phyloP scores from a whole-genome alignment of 2,329 filamentous ascomycete genomes.

The Neofusicoccum umdonicola region DNA sequence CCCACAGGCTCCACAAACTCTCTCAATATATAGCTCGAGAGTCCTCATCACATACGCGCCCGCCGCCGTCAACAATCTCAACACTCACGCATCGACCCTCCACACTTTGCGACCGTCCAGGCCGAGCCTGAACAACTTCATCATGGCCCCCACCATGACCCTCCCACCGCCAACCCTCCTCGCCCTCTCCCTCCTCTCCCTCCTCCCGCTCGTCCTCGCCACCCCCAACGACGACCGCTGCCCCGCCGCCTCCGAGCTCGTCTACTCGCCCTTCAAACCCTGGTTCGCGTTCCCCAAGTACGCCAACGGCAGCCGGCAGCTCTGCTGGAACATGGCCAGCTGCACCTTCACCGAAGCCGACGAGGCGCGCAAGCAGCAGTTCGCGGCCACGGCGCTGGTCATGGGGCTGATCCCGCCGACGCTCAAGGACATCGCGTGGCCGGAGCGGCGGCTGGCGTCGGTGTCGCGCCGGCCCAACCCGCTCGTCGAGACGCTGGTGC shows the following conservation, averaged over 20 bases:
- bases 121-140: too few relatives aligned
- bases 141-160: too few relatives aligned
- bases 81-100: too few relatives aligned
- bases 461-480: conserved; percentile 22
- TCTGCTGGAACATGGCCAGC: conserved; percentile 31
- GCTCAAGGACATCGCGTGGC: conserved; percentile 35
- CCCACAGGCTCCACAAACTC: too few relatives aligned
- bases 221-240: background rate
- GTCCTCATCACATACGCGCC: too few relatives aligned
- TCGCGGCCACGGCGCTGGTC: conserved; percentile 30
- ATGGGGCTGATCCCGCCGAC: conserved; percentile 35
- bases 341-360: conserved; percentile 27
- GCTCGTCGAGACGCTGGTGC: conserved; percentile 25
- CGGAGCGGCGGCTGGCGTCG: conserved; percentile 26
- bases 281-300: conserved; percentile 18
- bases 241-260: background rate
- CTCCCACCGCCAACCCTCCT: background rate
- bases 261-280: conserved; percentile 26
- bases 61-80: too few relatives aligned
- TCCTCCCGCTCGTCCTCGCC: background rate
- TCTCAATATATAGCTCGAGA: too few relatives aligned
- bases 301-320: conserved; percentile 12
- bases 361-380: conserved; percentile 34
- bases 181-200: background rate
- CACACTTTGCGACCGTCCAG: too few relatives aligned